A percentile compares a stretch with the other conserved stretches of the same genome.
Evolutionary conservation across 2,329 filamentous ascomycete species (phyloP).

Genomic region (Shiraia sp.): DNA sequence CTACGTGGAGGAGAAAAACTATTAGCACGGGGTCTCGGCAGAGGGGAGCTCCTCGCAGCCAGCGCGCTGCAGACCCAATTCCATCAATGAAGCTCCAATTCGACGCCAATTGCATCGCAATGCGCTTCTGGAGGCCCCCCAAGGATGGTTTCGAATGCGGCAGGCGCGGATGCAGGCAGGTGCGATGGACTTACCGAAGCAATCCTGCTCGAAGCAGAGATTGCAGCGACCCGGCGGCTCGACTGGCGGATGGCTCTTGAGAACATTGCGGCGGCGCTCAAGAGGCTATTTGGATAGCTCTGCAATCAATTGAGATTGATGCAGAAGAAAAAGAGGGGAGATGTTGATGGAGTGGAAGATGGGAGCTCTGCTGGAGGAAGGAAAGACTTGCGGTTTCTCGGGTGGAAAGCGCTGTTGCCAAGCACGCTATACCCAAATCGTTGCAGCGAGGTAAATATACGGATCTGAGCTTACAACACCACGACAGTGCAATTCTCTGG

Average conservation of each 20-base stretch:
- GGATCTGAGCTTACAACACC: too few species aligned
- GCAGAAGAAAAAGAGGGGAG: conserved; percentile 46
- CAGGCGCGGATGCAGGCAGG: conserved; percentile 47
- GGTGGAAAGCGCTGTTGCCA: conserved; percentile 30
- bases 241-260: conserved; percentile 98
- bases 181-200: conserved; percentile 80
- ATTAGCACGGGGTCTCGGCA: conserved; percentile 50
- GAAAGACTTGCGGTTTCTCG: conserved; percentile 33
- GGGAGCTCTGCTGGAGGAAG: conserved; percentile 35
- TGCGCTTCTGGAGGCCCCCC: conserved; percentile 37
- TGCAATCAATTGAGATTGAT: conserved; percentile 51
- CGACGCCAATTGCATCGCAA: conserved; percentile 42
- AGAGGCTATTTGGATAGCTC: conserved; percentile 47
- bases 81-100: conserved; percentile 41
- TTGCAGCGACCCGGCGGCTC: conserved; percentile 89
- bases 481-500: too few species aligned
- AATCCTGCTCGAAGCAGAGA: conserved; percentile 90
- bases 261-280: conserved; percentile 74
- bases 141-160: conserved; percentile 37
- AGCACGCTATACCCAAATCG: conserved; percentile 23
- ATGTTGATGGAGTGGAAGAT: conserved; percentile 44
- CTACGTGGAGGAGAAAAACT: conserved; percentile 61
- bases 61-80: conserved; percentile 36
- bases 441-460: conserved; percentile 4
- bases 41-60: conserved; percentile 38